Evolutionary conservation across 2,329 filamentous ascomycete genomes (phyloP), one percentile per base, ranked within the genome.

Genomic region (Talaromyces sp.): DNA sequence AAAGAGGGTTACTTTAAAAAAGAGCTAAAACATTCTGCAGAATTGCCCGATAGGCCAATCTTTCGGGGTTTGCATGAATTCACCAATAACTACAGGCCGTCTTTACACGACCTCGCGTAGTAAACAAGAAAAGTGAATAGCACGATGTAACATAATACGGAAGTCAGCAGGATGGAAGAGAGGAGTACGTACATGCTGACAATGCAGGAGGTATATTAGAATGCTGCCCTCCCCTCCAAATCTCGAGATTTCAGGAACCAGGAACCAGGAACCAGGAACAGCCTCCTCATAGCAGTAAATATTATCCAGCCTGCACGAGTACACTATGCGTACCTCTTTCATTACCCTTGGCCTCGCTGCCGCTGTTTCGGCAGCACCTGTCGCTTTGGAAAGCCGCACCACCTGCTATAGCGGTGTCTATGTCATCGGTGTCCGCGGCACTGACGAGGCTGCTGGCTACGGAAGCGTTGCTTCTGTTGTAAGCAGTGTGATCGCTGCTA

Each of bases 381-480:
- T 57, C 5, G 35, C 54, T 57, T 13, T 57, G 33, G 54, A 57
- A 37, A 39, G 54, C 35, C 54, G 54, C 22, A 15, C 33, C n/a
- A 57, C 54, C 5, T 57, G 54, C 22, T 39, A 57, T 33, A 57
- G 54, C 27, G 54, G 54, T 39, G 54, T 57, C 8, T 57, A 57
- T 39, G 54, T 57, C 25, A 57, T 57, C 35, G 54, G 54, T 39
- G 54, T 25, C 3, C 54, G 54, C 39, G 54, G 54, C 11, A 57
- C 54, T n/a, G 9, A 8, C 7, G 54, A 57, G 35, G 3, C 3
- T 15, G 33, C 54, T 39, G 54, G 54, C 11, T 57, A 57, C 33
- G 54, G 54, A 22, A 57, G 54, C 54, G 31, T 33, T 19, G 54
- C 31, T 39, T 57, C 54, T 57, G 54, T 57, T 57, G 54, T 57